These are phyloP conservation scores for Suillus spraguei DNA, from an alignment of 768 basidiomycete species.

Conservation along the genomic window DNA sequence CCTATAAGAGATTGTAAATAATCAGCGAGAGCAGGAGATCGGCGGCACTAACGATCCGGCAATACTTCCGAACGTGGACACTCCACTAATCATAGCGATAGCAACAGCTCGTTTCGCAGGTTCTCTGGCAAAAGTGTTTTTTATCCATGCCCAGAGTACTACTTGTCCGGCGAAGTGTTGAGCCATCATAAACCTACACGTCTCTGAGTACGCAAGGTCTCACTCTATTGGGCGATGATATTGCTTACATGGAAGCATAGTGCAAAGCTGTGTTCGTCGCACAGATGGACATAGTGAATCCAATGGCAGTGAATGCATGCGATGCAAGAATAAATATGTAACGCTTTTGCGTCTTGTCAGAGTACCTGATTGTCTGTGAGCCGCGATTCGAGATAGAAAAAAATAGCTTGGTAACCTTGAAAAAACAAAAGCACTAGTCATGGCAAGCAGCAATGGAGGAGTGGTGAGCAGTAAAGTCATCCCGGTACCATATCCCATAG, in stretches of 20 bases:
- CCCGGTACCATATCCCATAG: conserved; percentile 39
- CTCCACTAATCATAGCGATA: conserved; percentile 74
- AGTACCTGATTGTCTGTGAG: conserved; percentile 46
- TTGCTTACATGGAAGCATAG: conserved; percentile 58
- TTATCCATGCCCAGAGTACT: conserved; percentile 50
- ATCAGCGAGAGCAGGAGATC: conserved; percentile 4
- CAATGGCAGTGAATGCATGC: conserved; percentile 56
- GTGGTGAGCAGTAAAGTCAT: conserved; percentile 43
- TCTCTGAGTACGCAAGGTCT: not conserved
- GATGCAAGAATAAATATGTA: conserved; percentile 63
- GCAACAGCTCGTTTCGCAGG: conserved; percentile 82
- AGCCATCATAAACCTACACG: conserved; percentile 66
- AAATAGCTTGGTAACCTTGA: not conserved
- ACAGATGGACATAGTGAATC: conserved; percentile 61
- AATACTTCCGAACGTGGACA: conserved; percentile 81
- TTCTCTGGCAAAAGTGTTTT: conserved; percentile 64
- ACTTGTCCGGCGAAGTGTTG: conserved; percentile 70
- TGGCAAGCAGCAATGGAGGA: conserved; percentile 40
- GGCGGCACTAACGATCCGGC: conserved; percentile 39
- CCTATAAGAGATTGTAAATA: conserved; percentile 25
- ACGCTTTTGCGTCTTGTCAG: conserved; percentile 67
- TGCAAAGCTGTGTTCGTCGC: conserved; percentile 61
- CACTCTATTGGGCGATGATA: not conserved
- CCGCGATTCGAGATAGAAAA: not conserved
- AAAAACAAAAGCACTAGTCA: conserved; percentile 31